These are phyloP conservation scores for Theileria parva DNA, from an alignment of 169 alveolate species.

Conservation along the genomic window DNA sequence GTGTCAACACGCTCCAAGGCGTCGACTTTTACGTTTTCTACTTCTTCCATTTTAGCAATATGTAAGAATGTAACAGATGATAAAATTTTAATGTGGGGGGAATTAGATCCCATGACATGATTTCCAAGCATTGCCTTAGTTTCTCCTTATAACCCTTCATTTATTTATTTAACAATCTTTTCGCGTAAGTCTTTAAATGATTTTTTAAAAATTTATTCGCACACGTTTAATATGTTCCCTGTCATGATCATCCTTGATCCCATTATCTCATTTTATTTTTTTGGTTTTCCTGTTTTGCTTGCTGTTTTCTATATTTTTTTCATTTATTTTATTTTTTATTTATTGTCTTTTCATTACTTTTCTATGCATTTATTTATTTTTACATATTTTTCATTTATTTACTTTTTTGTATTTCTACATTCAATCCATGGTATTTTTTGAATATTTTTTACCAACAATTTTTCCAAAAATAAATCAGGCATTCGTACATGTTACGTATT, in stretches of 20 bases:
- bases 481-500: no score
- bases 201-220: neutral
- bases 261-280: neutral
- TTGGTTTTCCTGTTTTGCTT: neutral
- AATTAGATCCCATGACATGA: neutral
- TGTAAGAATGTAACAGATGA: neutral
- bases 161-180: neutral
- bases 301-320: neutral
- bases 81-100: neutral
- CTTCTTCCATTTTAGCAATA: constrained; percentile 10
- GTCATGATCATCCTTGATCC: neutral
- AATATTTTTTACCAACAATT: neutral
- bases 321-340: neutral
- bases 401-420: neutral
- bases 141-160: neutral
- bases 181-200: neutral
- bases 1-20: constrained; percentile 37
- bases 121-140: neutral
- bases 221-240: neutral
- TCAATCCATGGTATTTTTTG: neutral
- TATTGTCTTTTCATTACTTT: neutral
- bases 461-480: no score
- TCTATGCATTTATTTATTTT: constrained; percentile 1
- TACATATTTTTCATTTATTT: neutral
- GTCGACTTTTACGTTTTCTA: constrained; percentile 9